phyloP scores from a whole-genome alignment of 495 filamentous ascomycete genomes.

The Penicillium coffeae region DNA sequence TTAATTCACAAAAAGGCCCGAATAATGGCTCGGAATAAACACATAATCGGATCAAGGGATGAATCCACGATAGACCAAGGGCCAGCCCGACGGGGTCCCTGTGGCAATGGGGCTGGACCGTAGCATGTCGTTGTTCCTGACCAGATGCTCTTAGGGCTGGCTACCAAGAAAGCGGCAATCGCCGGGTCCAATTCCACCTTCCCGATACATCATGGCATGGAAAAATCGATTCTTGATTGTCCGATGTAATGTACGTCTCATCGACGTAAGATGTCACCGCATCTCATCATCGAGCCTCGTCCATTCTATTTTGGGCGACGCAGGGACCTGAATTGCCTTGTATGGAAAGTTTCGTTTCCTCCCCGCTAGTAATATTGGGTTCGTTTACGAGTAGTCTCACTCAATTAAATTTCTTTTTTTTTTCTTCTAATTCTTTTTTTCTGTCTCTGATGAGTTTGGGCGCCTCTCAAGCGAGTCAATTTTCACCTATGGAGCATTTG shows the following conservation, averaged over 20 bases:
- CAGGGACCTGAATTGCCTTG: background rate
- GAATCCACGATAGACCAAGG: slow-evolving; percentile 13
- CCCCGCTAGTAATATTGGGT: slow-evolving; percentile 1
- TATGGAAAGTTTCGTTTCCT: background rate
- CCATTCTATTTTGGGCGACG: slow-evolving; percentile 14
- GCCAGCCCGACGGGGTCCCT: slow-evolving; percentile 15
- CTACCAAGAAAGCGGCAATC: background rate
- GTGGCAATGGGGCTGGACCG: slow-evolving; percentile 20
- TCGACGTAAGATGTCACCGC: slow-evolving; percentile 17
- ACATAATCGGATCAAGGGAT: slow-evolving; percentile 8
- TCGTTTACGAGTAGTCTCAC: background rate
- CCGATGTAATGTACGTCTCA: slow-evolving; percentile 12
- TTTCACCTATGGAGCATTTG: background rate
- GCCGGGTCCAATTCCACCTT: slow-evolving; percentile 1
- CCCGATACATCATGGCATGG: slow-evolving; percentile 5
- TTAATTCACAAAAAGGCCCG: background rate
- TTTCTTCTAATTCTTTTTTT: background rate
- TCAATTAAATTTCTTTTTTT: background rate
- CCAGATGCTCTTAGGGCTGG: slow-evolving; percentile 11
- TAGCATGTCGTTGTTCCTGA: slow-evolving; percentile 8
- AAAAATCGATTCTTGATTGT: background rate
- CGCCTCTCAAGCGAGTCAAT: background rate
- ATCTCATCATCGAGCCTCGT: slow-evolving; percentile 18
- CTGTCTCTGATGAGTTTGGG: background rate
- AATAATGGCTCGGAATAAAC: background rate